Base-by-base conservation (phyloP, 2,329 filamentous ascomycete genomes). In the Albophoma yamanashiensis region DNA sequence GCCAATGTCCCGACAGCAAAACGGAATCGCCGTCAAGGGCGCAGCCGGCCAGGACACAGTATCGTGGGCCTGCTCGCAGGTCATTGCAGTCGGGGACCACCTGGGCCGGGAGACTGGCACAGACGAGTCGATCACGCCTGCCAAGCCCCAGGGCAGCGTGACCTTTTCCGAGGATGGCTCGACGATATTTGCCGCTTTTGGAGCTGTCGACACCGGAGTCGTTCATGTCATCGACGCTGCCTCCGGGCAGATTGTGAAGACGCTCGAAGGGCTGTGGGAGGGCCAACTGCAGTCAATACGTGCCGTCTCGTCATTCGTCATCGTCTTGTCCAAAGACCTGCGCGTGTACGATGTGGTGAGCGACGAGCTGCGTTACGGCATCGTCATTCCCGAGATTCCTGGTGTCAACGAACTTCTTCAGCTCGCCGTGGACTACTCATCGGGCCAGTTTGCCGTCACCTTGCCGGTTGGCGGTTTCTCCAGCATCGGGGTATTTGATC, bases 121-220 rank as follows among this genome's bases (percentile, higher is more conserved):
- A 20, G 72, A 74, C 15, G 58, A 69, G 27, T 55, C 61, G 8
- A 56, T 64, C 1, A 59, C 66, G 47, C 64, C 60, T 71, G 78
- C 62, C 25, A 67, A 73, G 43, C 66, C 68, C n/a, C 82, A 84
- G 61, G 90, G 89, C 17, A 84, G 83, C 53, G 73, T 97, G 47
- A 79, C 86, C 31, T 96, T 90, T 70, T 96, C 92, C 0, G 85
- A 90, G 63, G 92, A 96, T 70, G 91, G 90, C 1, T 95, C 91
- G 15, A 84, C 89, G 2, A 76, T 96, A n/a, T 91, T 91, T 57
- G 85, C 86, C 56, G 85, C 84, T 5, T 82, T 80, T 64, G 82
- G 80, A 39, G 75, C 76, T 38, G 70, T 75, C 12, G 79, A 83
- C 56, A 76, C 82, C 6, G 85, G 86, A 6, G 78, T 86, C 20